Conservation (phyloP, 1,139 yeast genomes). For the Geotrichum restrictum region DNA sequence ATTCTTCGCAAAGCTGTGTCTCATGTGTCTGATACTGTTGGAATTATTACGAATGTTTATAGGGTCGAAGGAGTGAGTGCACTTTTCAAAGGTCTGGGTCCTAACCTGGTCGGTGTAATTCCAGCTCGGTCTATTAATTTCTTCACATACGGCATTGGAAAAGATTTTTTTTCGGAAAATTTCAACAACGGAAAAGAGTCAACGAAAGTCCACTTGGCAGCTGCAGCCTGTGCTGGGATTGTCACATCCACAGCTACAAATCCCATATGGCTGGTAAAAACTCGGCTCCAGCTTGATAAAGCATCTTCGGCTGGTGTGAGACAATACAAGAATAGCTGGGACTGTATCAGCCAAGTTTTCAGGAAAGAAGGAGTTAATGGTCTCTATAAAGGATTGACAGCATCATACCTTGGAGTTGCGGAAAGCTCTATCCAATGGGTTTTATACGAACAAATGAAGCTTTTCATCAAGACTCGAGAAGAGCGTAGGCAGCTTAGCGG, state of each 20-base stretch:
- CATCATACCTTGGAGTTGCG: conserved; percentile 88
- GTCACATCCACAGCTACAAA: conserved; percentile 97
- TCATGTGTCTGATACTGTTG: conserved; percentile 80
- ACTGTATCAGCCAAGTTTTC: conserved; percentile 69
- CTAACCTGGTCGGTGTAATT: conserved; percentile 95
- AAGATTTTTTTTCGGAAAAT: conserved; percentile 60
- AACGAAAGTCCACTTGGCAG: conserved; percentile 77
- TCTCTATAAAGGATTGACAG: conserved; percentile 83
- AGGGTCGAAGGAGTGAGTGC: conserved; percentile 77
- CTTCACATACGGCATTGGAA: conserved; percentile 90
- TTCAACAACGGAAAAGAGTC: conserved; percentile 74
- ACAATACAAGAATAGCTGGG: conserved; percentile 77
- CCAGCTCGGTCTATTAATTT: conserved; percentile 97
- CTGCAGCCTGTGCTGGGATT: conserved; percentile 93
- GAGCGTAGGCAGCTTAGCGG: conserved; percentile 44
- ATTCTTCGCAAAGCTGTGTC: conserved; percentile 47
- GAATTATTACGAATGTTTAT: conserved; percentile 66
- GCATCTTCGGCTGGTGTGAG: conserved; percentile 46
- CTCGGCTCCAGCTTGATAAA: conserved; percentile 87
- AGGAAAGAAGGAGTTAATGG: conserved; percentile 75
- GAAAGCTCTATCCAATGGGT: conserved; percentile 97
- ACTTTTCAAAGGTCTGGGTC: conserved; percentile 90
- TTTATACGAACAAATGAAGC: conserved; percentile 89
- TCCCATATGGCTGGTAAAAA: conserved; percentile 97
- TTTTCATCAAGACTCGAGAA: conserved; percentile 56